Conservation (phyloP, 2,329 filamentous ascomycete genomes). For the Ceratocystis alfenasii region DNA sequence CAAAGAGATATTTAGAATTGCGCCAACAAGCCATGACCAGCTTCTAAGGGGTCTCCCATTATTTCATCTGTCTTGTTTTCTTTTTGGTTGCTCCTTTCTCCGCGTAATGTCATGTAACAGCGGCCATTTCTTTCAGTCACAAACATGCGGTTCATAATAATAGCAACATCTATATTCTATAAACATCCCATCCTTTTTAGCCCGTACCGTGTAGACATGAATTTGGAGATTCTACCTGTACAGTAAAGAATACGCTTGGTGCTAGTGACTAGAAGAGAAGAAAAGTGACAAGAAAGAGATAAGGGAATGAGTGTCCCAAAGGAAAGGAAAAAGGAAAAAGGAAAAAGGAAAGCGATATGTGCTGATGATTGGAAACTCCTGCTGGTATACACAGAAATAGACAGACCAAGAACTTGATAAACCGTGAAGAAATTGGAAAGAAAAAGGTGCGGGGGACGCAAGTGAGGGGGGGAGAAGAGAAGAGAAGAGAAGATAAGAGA, state of each 20-base stretch:
- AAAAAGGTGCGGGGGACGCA: not conserved
- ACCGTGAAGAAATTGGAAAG: not conserved
- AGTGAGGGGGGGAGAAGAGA: not conserved
- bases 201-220: slow-evolving; percentile 5
- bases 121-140: not conserved
- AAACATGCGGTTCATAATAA: not conserved
- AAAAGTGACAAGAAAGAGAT: slow-evolving; percentile 6
- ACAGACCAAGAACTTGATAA: slow-evolving; percentile 9
- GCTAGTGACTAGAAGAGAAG: slow-evolving; percentile 8
- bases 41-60: not conserved
- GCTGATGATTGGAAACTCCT: not conserved
- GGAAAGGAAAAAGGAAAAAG: not conserved
- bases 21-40: slow-evolving; percentile 2
- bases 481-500: not conserved
- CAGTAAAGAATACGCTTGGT: not conserved
- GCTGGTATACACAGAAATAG: slow-evolving; percentile 10
- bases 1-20: not conserved
- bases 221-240: slow-evolving; percentile 5
- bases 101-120: not conserved
- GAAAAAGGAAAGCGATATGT: not conserved
- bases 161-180: slow-evolving; percentile 8
- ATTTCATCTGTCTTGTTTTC: not conserved
- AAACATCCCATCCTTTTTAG: slow-evolving; percentile 3
- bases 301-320: not conserved
- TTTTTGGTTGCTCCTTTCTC: not conserved